A percentile compares a stretch with the other conserved stretches of the same genome.
These are phyloP conservation scores for Zygosaccharomyces kombuchaensis DNA, from an alignment of 805 yeast genomes.

Conservation along the genomic window DNA sequence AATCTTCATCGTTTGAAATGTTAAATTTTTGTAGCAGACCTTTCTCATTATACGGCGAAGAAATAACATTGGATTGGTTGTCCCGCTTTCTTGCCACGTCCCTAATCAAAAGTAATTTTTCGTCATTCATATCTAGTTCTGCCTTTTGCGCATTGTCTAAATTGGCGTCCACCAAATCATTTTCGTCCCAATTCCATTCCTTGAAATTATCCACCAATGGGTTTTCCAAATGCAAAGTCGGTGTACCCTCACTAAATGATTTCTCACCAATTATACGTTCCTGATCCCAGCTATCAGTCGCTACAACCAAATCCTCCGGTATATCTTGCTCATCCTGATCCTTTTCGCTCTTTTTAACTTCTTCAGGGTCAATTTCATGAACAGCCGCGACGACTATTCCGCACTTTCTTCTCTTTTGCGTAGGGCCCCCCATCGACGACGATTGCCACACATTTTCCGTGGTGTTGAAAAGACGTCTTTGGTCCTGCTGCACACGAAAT, in stretches of 20 bases:
- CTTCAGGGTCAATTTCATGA: constrained; percentile 27
- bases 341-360: constrained; percentile 18
- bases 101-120: constrained; percentile 60
- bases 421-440: constrained; percentile 1
- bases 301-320: constrained; percentile 54
- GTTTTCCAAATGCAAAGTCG: constrained; percentile 5
- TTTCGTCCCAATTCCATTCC: constrained; percentile 42
- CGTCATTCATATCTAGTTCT: constrained; percentile 79
- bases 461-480: constrained; percentile 43
- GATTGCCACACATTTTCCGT: constrained; percentile 11
- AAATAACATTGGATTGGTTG: constrained; percentile 21
- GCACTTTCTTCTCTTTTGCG: constrained; percentile 10
- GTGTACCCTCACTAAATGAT: constrained; percentile 3
- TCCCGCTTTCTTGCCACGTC: constrained; percentile 13
- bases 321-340: constrained; percentile 29
- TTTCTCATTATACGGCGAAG: constrained; percentile 49
- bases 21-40: constrained; percentile 60
- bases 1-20: constrained; percentile 83
- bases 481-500: constrained; percentile 53
- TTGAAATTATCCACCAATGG: constrained; percentile 27
- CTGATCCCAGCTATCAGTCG: constrained; percentile 78
- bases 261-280: constrained; percentile 51
- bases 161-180: constrained; percentile 72
- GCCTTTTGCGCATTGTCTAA: constrained; percentile 30
- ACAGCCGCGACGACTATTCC: constrained; percentile 22